phyloP scores from a whole-genome alignment of 768 basidiomycete genomes.

The Leccinum disarticulatum region DNA sequence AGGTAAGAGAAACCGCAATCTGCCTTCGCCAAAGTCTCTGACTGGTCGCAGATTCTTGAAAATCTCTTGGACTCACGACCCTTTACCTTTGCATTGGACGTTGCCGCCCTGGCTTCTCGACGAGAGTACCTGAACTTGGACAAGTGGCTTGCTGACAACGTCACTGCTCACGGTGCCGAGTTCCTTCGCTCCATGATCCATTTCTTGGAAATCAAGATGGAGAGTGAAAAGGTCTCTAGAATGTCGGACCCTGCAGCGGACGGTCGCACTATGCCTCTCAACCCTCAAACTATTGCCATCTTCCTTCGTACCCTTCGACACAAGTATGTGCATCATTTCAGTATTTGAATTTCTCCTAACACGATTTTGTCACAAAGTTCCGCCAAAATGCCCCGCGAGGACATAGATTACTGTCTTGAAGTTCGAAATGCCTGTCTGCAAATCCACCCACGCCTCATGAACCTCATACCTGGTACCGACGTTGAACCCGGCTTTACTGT shows the following conservation, averaged over 20 bases:
- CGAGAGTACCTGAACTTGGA: constrained; percentile 94
- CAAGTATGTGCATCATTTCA: constrained; percentile 49
- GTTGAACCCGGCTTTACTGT: constrained; percentile 90
- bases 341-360: constrained; percentile 6
- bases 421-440: constrained; percentile 92
- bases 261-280: constrained; percentile 82
- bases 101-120: constrained; percentile 90
- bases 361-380: constrained; percentile 45
- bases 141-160: constrained; percentile 93
- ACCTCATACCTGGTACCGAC: constrained; percentile 81
- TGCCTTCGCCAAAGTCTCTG: constrained; percentile 3
- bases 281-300: constrained; percentile 85
- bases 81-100: constrained; percentile 88
- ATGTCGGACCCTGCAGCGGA: constrained; percentile 78
- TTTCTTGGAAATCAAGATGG: constrained; percentile 92
- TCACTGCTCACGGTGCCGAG: constrained; percentile 75
- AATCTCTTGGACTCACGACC: constrained; percentile 88
- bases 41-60: constrained; percentile 70
- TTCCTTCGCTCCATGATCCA: constrained; percentile 86
- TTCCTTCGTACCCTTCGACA: constrained; percentile 88
- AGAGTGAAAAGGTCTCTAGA: constrained; percentile 76
- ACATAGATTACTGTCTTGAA: constrained; percentile 85
- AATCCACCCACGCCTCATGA: constrained; percentile 95
- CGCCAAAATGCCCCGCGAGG: constrained; percentile 69
- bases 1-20: constrained; percentile 48